Base-by-base conservation (phyloP, 108 stramenopile genomes). In the Asterionellopsis glacialis region DNA sequence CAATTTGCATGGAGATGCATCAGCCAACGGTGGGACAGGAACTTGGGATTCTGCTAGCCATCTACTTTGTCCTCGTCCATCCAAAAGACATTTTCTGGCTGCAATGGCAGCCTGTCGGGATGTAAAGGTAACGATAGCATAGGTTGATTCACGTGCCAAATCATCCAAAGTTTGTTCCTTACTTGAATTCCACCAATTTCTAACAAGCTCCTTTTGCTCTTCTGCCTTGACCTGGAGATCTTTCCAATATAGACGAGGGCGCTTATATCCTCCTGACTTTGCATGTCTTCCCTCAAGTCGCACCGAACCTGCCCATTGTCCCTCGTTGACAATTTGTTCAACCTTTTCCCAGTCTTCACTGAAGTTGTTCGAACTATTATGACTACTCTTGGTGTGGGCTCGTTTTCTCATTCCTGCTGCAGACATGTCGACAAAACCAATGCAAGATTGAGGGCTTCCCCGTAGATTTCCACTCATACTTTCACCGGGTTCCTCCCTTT, bases 101-200 rank as follows among this genome's bases (percentile, higher is more conserved):
- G 91, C 85, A 41, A 87, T 83, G 4, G 93, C 89, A 27, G 93
- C 93, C 61, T 94, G 93, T 27, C 93, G 70, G 23, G 83, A 85
- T 11, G 85, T 87, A 51, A 94, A 94, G 2, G 93, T 94, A 0
- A 94, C 88, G 28, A 94, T 87, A 10, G 87, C 87, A 73, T 87
- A 94, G 9, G 88, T 85, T 16, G 83, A 83, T 50, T 93, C 80
- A 60, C 79, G 67, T 0, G 80, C 80, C 49, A 93, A 40, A 39
- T 72, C 73, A 41, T 75, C 76, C 5, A 81, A 51, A 0, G 70
- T 57, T 3, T 72, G 59, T 16, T 67, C 43, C 5, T 23, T 54
- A 11, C 3, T 22, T 16, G 47, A 7, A 16, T 16, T 48, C 27
- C 28, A 19, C 56, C 40, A 13, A 7, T 4, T 19, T 41, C 28